phyloP scores from a whole-genome alignment of 768 basidiomycete species.

The Lyophyllum atratum region DNA sequence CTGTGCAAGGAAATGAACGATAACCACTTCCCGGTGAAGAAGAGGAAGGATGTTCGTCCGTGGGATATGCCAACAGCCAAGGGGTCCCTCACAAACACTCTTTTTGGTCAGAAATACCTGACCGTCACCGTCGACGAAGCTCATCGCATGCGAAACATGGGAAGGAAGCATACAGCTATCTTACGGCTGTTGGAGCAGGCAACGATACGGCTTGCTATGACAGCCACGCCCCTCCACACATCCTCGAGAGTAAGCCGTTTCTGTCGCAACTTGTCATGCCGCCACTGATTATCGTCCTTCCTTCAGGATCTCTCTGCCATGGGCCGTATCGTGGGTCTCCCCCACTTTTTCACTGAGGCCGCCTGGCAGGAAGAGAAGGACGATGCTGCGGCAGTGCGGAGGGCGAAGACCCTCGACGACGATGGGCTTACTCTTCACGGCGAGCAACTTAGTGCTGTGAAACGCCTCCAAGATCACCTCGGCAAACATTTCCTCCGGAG shows the following conservation, averaged over 20 bases:
- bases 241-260: conserved; percentile 19
- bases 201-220: conserved; percentile 11
- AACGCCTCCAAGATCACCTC: conserved; percentile 6
- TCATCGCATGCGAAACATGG: conserved; percentile 22
- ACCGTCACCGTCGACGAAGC: conserved; percentile 21
- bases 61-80: conserved; percentile 17
- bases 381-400: conserved; percentile 3
- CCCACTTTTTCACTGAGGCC: conserved; percentile 20
- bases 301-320: conserved; percentile 28
- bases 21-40: background rate
- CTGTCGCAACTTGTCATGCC: background rate
- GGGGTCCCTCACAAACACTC: background rate
- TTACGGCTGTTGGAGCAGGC: conserved; percentile 14
- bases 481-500: conserved; percentile 7
- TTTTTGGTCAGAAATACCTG: conserved; percentile 21
- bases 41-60: conserved; percentile 2
- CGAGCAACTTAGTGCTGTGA: background rate
- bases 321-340: conserved; percentile 26
- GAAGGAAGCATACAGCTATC: conserved; percentile 9
- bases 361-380: conserved; percentile 23
- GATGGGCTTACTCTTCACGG: background rate
- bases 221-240: conserved; percentile 27
- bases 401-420: conserved; percentile 14
- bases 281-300: background rate
- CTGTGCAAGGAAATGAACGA: conserved; percentile 16